Evolutionary conservation across 768 basidiomycete species (phyloP).

Genomic region (Termitomyces sp.): DNA sequence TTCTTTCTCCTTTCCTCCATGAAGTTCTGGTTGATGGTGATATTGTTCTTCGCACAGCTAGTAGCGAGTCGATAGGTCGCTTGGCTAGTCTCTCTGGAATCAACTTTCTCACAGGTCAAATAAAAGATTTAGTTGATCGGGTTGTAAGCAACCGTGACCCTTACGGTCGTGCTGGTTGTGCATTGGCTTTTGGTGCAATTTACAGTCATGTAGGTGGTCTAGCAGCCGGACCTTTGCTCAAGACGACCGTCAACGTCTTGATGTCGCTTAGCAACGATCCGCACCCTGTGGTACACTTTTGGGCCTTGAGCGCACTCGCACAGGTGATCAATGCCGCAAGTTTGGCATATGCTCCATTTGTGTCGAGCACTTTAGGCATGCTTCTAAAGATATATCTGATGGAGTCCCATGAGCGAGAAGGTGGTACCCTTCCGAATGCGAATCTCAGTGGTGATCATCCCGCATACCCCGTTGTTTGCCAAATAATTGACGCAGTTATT

Average conservation of each 20-base stretch:
- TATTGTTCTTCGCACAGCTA: constrained; percentile 63
- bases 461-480: constrained; percentile 86
- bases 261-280: constrained; percentile 96
- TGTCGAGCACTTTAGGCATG: constrained; percentile 84
- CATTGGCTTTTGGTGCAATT: constrained; percentile 86
- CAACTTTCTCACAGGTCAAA: constrained; percentile 77
- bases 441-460: constrained; percentile 90
- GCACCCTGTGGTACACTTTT: constrained; percentile 94
- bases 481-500: constrained; percentile 89
- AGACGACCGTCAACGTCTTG: constrained; percentile 91
- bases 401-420: constrained; percentile 91
- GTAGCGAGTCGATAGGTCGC: constrained; percentile 87
- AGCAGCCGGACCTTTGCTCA: constrained; percentile 90
- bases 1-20: constrained; percentile 74
- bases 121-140: constrained; percentile 88
- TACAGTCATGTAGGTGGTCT: constrained; percentile 90
- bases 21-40: constrained; percentile 82
- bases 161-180: constrained; percentile 87
- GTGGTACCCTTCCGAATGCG: constrained; percentile 74
- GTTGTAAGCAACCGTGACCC: constrained; percentile 95
- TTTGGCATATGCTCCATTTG: constrained; percentile 85
- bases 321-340: constrained; percentile 89
- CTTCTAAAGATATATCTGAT: constrained; percentile 84
- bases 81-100: constrained; percentile 80
- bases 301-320: constrained; percentile 81